Evolutionary conservation across 208 protist genomes (phyloP), one percentile per base, ranked within the genome.

Genomic region (Trichomonas vaginalis): DNA sequence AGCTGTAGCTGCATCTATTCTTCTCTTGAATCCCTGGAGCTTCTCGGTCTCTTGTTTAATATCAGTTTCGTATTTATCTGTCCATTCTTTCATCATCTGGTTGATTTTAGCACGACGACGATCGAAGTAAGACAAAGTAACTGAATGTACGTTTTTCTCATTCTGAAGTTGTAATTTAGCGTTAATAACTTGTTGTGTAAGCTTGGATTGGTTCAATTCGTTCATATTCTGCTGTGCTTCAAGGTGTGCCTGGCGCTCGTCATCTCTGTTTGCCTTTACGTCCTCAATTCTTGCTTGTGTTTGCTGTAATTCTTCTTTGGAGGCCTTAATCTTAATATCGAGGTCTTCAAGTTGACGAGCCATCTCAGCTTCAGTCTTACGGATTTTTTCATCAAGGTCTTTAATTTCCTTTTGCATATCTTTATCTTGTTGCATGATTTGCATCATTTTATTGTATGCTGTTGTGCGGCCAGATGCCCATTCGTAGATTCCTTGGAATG

Each of bases 391-490:
- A 21, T 45, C 45, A 8, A 92, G 37, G 21, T 92, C 86, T 92
- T 92, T 45, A 47, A 92, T 92, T 51, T 92, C 40, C 15, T 40
- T 92, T 32, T 92, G 86, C 86, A 92, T 92, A n/a, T 92, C 45
- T 92, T 92, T 92, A 47, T 92, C 86, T 92, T 48, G 40, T 39
- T 92, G 86, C 12, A 92, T 92, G 14, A 92, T 40, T 92, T 92
- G 86, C 86, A 92, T 92, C 86, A 92, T 92, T 1, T 23, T 92
- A n/a, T 92, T 45, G 56, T 92, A 92, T 2, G 42, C 14, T 27
- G 15, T 40, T 35, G 42, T 92, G 8, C 35, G 23, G 35, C 45
- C 35, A 39, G 14, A 48, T 15, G 86, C 45, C 21, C n/a, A 35
- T 92, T 92, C 40, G 17, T 42, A 42, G 23, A 92, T 92, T 15